These are phyloP conservation scores for Yamadazyma ubonensis DNA, from an alignment of 805 yeast species.

Conservation along the genomic window DNA sequence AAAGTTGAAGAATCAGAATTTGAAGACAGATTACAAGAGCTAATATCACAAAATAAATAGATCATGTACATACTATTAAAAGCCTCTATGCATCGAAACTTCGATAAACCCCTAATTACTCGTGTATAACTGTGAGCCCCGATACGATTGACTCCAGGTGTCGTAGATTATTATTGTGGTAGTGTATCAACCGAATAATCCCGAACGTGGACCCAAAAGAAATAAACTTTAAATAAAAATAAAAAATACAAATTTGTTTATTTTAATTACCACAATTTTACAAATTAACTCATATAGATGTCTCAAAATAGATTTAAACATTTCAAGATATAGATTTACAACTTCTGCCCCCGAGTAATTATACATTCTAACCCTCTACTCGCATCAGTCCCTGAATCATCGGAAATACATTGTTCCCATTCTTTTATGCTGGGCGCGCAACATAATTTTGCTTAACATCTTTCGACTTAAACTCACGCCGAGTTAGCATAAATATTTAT, in stretches of 20 bases:
- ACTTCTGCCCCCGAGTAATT: background rate
- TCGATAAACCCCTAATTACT: too few species aligned
- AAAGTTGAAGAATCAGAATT: constrained; percentile 38
- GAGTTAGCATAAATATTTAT: background rate
- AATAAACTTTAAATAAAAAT: too few species aligned
- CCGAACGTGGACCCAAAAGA: too few species aligned
- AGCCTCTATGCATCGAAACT: background rate
- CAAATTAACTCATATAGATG: too few species aligned
- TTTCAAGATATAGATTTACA: too few species aligned
- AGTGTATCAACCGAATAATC: too few species aligned
- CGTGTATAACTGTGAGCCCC: too few species aligned
- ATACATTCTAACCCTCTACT: background rate
- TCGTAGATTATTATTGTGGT: too few species aligned
- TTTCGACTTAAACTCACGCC: background rate
- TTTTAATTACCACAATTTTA: too few species aligned
- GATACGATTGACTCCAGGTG: too few species aligned
- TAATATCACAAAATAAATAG: constrained; percentile 3
- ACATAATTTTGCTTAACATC: background rate
- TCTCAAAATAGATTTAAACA: too few species aligned
- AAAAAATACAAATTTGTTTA: too few species aligned
- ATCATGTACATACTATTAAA: background rate
- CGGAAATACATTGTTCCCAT: background rate
- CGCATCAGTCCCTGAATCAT: background rate
- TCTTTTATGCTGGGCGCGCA: background rate
- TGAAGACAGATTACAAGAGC: constrained; percentile 28